These are phyloP conservation scores for Vachellia pachyceras DNA, from an alignment of 306 rosid species.

Conservation along the genomic window DNA sequence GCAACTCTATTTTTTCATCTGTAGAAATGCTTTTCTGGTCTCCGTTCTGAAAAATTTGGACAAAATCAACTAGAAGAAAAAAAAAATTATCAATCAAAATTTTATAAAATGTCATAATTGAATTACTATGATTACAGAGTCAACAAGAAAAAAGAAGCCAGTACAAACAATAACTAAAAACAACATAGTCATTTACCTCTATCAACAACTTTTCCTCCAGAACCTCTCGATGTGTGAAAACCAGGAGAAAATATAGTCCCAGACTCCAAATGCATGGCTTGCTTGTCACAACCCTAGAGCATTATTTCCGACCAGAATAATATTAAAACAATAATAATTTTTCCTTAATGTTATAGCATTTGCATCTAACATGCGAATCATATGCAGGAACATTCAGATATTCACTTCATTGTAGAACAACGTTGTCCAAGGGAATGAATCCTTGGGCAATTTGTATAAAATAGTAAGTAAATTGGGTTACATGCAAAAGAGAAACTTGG, in stretches of 20 bases:
- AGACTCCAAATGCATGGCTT: slow-evolving; percentile 49
- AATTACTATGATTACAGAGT: slow-evolving; percentile 21
- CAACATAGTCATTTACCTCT: slow-evolving; percentile 65
- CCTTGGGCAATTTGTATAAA: slow-evolving; percentile 5
- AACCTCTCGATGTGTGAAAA: slow-evolving; percentile 72
- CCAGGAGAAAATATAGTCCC: slow-evolving; percentile 94
- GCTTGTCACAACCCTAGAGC: slow-evolving; percentile 61
- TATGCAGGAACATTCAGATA: slow-evolving; percentile 19
- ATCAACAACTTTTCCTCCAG: slow-evolving; percentile 60
- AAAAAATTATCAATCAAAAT: slow-evolving; percentile 18
- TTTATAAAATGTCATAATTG: slow-evolving; percentile 28
- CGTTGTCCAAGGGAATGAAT: neutral
- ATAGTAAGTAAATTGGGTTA: slow-evolving; percentile 21
- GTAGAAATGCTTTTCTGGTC: slow-evolving; percentile 53
- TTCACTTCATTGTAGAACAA: slow-evolving; percentile 4
- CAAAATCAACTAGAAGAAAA: slow-evolving; percentile 68
- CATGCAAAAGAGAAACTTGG: slow-evolving; percentile 21
- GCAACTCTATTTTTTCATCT: slow-evolving; percentile 45
- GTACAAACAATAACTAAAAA: neutral
- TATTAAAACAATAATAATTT: neutral
- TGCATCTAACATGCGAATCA: slow-evolving; percentile 16
- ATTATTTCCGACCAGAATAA: slow-evolving; percentile 24
- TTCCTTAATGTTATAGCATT: neutral
- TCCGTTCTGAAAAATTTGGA: slow-evolving; percentile 68
- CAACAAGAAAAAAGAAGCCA: slow-evolving; percentile 28